Conservation (phyloP, 176 grass and related monocot genomes). For the Oryza rufipogon region DNA sequence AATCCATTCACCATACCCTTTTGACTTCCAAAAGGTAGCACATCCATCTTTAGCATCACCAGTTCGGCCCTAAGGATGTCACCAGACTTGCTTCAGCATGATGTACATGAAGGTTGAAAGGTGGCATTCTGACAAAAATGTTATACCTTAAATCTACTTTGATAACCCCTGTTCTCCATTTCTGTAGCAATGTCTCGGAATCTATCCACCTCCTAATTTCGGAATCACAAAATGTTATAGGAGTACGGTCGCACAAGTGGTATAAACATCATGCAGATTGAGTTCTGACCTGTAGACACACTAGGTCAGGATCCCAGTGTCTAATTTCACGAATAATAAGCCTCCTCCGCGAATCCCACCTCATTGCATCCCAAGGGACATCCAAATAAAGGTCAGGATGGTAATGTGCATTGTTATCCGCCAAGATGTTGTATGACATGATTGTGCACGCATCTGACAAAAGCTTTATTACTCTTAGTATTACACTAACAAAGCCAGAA, state of each 20-base stretch:
- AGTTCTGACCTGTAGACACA: slow-evolving; percentile 82
- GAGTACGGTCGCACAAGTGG: neutral
- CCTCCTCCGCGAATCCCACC: slow-evolving; percentile 73
- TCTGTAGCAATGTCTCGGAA: slow-evolving; percentile 54
- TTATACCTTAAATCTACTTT: slow-evolving; percentile 74
- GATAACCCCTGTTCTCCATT: slow-evolving; percentile 68
- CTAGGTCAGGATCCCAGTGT: slow-evolving; percentile 71
- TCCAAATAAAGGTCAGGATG: slow-evolving; percentile 74
- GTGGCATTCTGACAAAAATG: neutral
- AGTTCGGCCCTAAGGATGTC: slow-evolving; percentile 56
- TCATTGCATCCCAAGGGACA: slow-evolving; percentile 61
- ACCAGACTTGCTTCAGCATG: slow-evolving; percentile 15
- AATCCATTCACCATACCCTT: slow-evolving; percentile 36
- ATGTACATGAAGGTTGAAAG: slow-evolving; percentile 16
- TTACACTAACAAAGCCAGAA: neutral
- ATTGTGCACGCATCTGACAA: slow-evolving; percentile 68
- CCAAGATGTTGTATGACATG: slow-evolving; percentile 95
- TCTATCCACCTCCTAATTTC: slow-evolving; percentile 78
- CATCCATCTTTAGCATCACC: slow-evolving; percentile 85
- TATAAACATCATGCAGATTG: slow-evolving; percentile 13
- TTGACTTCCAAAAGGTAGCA: slow-evolving; percentile 90
- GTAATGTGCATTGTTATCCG: slow-evolving; percentile 61
- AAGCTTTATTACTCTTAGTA: neutral
- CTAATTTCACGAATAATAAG: slow-evolving; percentile 77
- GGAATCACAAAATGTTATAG: slow-evolving; percentile 25